These are phyloP conservation scores for Astrocystis sublimbata DNA, from an alignment of 495 filamentous ascomycete genomes.

Conservation along the genomic window DNA sequence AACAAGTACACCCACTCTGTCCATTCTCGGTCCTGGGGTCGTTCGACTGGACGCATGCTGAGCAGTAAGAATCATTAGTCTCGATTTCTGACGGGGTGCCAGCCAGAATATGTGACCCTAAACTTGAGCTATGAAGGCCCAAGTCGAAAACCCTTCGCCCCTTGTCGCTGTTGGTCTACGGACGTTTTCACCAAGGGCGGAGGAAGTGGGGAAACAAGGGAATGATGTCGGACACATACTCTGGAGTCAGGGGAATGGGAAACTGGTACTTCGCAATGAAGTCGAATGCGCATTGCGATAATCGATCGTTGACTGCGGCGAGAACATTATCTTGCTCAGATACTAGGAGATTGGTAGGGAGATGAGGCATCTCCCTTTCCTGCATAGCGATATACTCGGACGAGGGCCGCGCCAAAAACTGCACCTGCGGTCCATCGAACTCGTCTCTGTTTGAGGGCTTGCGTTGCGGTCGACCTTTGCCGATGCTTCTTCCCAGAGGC, in stretches of 20 bases:
- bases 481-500: slow-evolving; percentile 46
- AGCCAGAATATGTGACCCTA: neutral
- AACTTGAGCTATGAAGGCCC: too few relatives aligned
- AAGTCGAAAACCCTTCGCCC: too few relatives aligned
- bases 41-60: slow-evolving; percentile 70
- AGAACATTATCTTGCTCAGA: slow-evolving; percentile 83
- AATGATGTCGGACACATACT: slow-evolving; percentile 31
- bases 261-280: slow-evolving; percentile 90
- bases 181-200: neutral
- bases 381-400: slow-evolving; percentile 67
- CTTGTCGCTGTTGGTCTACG: too few relatives aligned
- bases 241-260: slow-evolving; percentile 75
- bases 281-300: slow-evolving; percentile 83
- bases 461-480: slow-evolving; percentile 63
- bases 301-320: slow-evolving; percentile 74
- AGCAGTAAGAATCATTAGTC: neutral
- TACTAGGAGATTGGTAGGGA: slow-evolving; percentile 78
- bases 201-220: neutral
- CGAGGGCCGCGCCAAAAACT: slow-evolving; percentile 69
- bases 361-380: slow-evolving; percentile 75
- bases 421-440: slow-evolving; percentile 77
- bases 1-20: slow-evolving; percentile 90
- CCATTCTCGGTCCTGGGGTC: slow-evolving; percentile 82
- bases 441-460: slow-evolving; percentile 82
- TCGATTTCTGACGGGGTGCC: neutral